Base-by-base conservation (phyloP, 2,329 filamentous ascomycete species). In the Aspergillus fumigatiaffinis region DNA sequence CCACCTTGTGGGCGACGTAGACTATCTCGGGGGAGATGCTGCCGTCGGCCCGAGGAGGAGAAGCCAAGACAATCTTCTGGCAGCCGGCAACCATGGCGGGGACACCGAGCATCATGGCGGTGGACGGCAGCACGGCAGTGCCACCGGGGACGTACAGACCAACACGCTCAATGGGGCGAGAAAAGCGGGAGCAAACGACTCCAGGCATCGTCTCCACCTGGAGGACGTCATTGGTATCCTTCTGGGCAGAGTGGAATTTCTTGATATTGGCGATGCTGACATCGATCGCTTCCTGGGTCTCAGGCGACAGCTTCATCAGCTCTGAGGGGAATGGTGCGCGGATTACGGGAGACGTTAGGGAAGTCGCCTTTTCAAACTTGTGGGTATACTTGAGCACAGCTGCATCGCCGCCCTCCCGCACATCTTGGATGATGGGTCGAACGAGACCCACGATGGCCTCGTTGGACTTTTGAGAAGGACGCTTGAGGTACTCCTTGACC, bases 21-120 rank as follows among this genome's bases (percentile, higher is more conserved):
- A 99, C 93, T 60, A 99, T 96, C 73, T 99, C 94, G 0, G 94
- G 94, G 0, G 93, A 97, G 61, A 97, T 84, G 65, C 88, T 91
- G 51, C 94, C 94, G 69, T 97, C 93, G 0, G 89, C 77, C 47
- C 94, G 87, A 20, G 94, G 94, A 29, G 94, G 94, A 0, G 92
- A 95, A 21, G 94, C 94, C 38, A 99, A 80, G 17, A 99, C 89
- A 59, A 99, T 96, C 76, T 89, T 95, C 78, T 92, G 86, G 82
- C 94, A 99, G 25, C 94, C 94, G 25, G 94, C 94, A 7, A 97
- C 94, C 89, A 95, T 95, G 59, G 94, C 94, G 7, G 94, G 94
- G 4, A 99, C 94, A 71, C 94, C 94, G 54, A 99, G 84, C 94
- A 99, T 99, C 63, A 99, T 87, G 3, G 94, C 94, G 7, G 94